Evolutionary conservation across 177 flowering plant species (phyloP), one percentile per base, ranked within the genome.

Genomic region (Vitis hybrid): DNA sequence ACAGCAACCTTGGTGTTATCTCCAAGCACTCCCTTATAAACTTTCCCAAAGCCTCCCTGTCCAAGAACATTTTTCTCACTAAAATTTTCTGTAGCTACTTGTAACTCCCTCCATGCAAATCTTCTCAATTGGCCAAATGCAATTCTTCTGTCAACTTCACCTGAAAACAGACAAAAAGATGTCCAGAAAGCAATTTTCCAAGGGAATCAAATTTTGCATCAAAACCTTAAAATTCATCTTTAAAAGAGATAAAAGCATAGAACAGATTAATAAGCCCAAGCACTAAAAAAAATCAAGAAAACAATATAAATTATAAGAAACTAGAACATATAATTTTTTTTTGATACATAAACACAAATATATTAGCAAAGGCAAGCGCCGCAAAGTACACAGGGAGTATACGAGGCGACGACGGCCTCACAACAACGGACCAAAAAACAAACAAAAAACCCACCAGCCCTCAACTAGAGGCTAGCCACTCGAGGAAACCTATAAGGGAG

Each of bases 21-120:
- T 57, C 72, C 60, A 70, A 96, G 93, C 52, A 93, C 90, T 60
- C 99, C 99, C 79, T 87, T 96, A 67, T 96, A 96, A 51, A 96
- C 99, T 78, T 91, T 95, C 48, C 99, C 99, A 66, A 93, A 95
- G 45, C 99, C 99, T 60, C 98, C 99, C 80, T 92, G 95, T 55
- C 99, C 99, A 63, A 93, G 92, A 70, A 96, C 89, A 82, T 91
- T 93, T 73, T 87, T 91, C 80, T 96, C 98, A 65, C 77, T 91
- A 87, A 96, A 96, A 78, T 72, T 82, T 61, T 96, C 97, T 17
- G 99, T 92, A 19, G 99, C 98, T 70, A 92, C 60, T 73, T 91
- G 97, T 67, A 96, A 76, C 70, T 96, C 99, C 66, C 97, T 73
- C 94, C 97, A 96, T 30, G 97, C 70, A 86, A 91, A 96, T 77